These are phyloP conservation scores for Blastobotrys muscicola DNA, from an alignment of 805 yeast genomes.

Conservation along the genomic window DNA sequence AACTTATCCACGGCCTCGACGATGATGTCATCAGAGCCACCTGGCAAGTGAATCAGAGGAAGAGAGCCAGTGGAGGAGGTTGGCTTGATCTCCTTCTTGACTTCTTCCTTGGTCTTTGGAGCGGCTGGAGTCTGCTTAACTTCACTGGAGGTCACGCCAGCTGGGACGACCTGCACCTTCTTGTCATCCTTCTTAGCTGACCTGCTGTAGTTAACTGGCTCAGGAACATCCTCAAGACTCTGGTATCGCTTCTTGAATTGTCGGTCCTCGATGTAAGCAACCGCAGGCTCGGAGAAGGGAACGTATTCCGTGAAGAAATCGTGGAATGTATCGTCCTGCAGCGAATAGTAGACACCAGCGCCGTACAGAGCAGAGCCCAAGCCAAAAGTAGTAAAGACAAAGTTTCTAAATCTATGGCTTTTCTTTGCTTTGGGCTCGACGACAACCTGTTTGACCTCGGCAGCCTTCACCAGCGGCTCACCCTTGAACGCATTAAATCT, in stretches of 20 bases:
- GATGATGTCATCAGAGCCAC: constrained; percentile 16
- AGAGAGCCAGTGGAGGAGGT: constrained; percentile 9
- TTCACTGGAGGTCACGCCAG: constrained; percentile 15
- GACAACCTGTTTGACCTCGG: background rate
- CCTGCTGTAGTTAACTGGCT: constrained; percentile 4
- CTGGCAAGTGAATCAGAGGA: constrained; percentile 15
- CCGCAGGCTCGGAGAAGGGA: constrained; percentile 51
- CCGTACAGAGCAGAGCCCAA: constrained; percentile 36
- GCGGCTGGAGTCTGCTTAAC: constrained; percentile 2
- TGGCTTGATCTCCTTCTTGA: constrained; percentile 6
- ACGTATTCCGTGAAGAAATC: constrained; percentile 54
- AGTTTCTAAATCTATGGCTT: constrained; percentile 24
- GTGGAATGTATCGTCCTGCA: constrained; percentile 48
- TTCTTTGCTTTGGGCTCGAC: constrained; percentile 10
- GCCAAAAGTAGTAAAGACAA: constrained; percentile 20
- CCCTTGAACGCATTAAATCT: background rate
- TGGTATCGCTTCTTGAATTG: constrained; percentile 23
- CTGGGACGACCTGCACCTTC: constrained; percentile 14
- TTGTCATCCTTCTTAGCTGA: constrained; percentile 4
- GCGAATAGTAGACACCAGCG: constrained; percentile 50
- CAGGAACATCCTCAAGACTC: constrained; percentile 7
- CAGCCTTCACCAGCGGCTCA: background rate
- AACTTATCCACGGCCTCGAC: constrained; percentile 21
- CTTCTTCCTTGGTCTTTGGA: constrained; percentile 2
- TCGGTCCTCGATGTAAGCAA: constrained; percentile 40